Conservation (phyloP, 331 rosid species). For the Cydonia oblonga region DNA sequence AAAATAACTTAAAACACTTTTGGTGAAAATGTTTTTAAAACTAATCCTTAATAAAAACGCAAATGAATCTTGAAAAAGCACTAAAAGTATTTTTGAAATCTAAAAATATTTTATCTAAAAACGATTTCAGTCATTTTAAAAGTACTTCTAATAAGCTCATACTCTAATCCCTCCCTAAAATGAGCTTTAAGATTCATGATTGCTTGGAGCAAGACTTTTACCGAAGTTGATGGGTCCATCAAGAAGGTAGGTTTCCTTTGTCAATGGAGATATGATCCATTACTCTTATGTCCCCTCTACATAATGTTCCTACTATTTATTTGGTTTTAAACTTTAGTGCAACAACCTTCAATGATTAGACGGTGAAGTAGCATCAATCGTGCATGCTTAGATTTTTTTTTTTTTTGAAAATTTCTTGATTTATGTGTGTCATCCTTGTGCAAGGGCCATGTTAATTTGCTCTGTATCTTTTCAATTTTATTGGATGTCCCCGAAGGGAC, state of each 20-base stretch:
- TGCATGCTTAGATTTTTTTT: background rate
- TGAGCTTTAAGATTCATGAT: background rate
- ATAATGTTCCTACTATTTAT: background rate
- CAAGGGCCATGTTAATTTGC: no score
- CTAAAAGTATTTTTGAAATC: accelerated
- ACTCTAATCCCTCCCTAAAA: no score
- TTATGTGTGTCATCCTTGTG: no score
- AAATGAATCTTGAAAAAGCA: accelerated
- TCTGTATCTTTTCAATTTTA: no score
- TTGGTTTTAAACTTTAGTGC: no score
- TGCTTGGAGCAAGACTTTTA: background rate
- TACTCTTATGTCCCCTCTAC: background rate
- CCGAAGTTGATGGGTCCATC: background rate
- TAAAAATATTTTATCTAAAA: no score
- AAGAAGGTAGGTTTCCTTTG: background rate
- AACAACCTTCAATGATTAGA: background rate
- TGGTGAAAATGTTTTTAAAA: no score
- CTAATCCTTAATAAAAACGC: accelerated
- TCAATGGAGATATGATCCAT: background rate
- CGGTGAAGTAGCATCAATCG: background rate
- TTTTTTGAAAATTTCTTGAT: no score
- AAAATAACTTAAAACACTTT: no score
- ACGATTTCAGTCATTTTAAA: accelerated
- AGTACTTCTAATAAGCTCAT: accelerated
- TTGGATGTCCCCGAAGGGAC: no score